Percentiles rank a stretch among this genome's conserved stretches.
These are phyloP conservation scores for Chiua virens DNA, from an alignment of 768 basidiomycete species.

Conservation along the genomic window DNA sequence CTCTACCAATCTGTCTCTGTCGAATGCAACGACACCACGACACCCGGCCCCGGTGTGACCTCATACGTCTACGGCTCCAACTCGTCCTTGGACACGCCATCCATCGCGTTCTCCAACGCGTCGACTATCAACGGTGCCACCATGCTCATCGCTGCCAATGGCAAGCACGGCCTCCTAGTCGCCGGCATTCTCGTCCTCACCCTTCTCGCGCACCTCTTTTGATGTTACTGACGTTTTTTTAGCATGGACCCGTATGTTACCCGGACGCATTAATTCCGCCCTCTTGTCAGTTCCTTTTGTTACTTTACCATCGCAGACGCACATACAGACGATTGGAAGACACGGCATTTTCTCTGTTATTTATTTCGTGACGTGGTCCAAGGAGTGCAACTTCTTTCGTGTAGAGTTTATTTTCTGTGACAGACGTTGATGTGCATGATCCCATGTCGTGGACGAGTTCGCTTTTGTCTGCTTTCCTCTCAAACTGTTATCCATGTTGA, in stretches of 20 bases:
- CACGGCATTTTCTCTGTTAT: background rate
- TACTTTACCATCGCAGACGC: background rate
- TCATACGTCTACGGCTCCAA: constrained; percentile 68
- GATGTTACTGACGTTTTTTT: constrained; percentile 3
- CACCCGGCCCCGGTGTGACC: constrained; percentile 46
- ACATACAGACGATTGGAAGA: background rate
- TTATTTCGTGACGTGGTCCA: background rate
- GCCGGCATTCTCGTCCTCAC: constrained; percentile 11
- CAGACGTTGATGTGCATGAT: background rate
- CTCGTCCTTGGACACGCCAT: constrained; percentile 49
- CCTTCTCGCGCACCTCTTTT: constrained; percentile 21
- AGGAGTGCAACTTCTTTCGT: background rate
- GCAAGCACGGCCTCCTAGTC: constrained; percentile 12
- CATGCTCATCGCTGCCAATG: constrained; percentile 4
- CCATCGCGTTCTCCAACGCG: constrained; percentile 57
- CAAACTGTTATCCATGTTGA: background rate
- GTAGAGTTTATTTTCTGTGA: background rate
- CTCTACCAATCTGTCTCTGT: constrained; percentile 61
- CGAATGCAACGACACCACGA: constrained; percentile 55
- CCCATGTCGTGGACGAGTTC: background rate
- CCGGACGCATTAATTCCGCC: background rate
- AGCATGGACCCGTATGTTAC: background rate
- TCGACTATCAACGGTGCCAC: constrained; percentile 49
- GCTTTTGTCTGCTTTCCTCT: background rate
- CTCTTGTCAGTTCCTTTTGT: background rate